Base-by-base conservation (phyloP, 2,329 filamentous ascomycete species). In the Fusarium beomiforme region DNA sequence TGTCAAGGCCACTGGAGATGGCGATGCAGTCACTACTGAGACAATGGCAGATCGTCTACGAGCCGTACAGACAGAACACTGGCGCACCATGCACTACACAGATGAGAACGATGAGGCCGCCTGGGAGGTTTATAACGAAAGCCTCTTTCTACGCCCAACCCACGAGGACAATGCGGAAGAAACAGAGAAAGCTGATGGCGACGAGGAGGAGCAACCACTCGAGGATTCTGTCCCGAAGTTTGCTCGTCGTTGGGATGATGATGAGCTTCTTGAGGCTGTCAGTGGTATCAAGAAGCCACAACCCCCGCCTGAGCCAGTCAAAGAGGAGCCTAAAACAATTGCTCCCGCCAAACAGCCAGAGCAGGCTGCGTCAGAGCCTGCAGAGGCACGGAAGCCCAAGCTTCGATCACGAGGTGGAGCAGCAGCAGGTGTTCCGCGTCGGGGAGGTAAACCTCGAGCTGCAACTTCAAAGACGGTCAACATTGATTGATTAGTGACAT, bases 81-180 rank as follows among this genome's bases (percentile, higher is more conserved):
- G 96, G 96, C 88, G 89, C 71, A 88, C 86, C 67, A 87, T 97
- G 79, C 86, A 89, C 67, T 98, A 95, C 84, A 87, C 92, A 55
- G 93, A 97, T 78, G 93, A 97, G 79, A 92, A 96, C 76, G 89
- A 90, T 59, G 87, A 90, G 69, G 88, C 89, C 63, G 91, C 94
- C 6, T 97, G 93, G 89, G 87, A 89, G 33, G 87, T 90, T 34
- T 97, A 94, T 80, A 87, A 91, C 63, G 89, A 92, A 72, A 91
- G 90, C 69, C 87, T 97, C 70, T 91, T 83, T 67, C 75, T 83
- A 14, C 72, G 65, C 12, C 69, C 76, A 9, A 34, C 61, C 9
- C 41, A 70, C 14, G 69, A 70, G 11, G 71, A 56, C 4, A 66
- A 65, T 8, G 69, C 56, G 0, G 73, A 68, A 2, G 70, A 56